These are phyloP conservation scores for Talaromyces marneffei DNA, from an alignment of 2,329 filamentous ascomycete species.

Conservation along the genomic window DNA sequence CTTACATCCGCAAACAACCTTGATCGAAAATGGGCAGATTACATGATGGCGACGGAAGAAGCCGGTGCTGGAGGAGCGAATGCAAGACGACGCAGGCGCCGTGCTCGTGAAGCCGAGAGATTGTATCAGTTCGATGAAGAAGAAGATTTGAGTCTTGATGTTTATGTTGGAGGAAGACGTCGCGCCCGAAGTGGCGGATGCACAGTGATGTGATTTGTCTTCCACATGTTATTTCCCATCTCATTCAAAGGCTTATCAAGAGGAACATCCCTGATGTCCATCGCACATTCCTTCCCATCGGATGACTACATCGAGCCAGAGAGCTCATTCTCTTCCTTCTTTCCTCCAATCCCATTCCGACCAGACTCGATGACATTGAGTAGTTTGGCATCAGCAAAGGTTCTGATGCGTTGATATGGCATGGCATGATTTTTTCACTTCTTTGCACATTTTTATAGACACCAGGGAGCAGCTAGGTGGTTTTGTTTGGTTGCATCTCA, in stretches of 20 bases:
- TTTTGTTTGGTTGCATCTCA: background rate
- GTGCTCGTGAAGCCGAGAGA: slow-evolving; percentile 74
- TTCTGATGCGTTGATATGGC: background rate
- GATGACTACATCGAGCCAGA: background rate
- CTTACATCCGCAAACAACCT: slow-evolving; percentile 68
- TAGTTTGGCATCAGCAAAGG: background rate
- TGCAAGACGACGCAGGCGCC: slow-evolving; percentile 62
- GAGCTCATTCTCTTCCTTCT: background rate
- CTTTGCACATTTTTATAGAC: slow-evolving; percentile 10
- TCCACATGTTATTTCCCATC: no score
- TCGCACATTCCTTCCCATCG: no score
- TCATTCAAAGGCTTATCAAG: no score
- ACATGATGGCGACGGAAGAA: slow-evolving; percentile 88
- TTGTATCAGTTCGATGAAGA: slow-evolving; percentile 71
- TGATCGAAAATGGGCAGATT: slow-evolving; percentile 86
- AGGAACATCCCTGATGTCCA: no score
- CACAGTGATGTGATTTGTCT: slow-evolving; percentile 57
- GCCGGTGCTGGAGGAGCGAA: slow-evolving; percentile 59
- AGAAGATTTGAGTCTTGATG: slow-evolving; percentile 50
- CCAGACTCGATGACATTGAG: background rate
- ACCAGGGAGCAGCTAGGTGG: background rate
- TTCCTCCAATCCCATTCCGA: background rate
- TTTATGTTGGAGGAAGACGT: slow-evolving; percentile 49
- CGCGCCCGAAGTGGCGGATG: slow-evolving; percentile 61
- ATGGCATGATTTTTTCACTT: background rate